phyloP scores from a whole-genome alignment of 176 grass and related monocot species.

The Otatea glauca region DNA sequence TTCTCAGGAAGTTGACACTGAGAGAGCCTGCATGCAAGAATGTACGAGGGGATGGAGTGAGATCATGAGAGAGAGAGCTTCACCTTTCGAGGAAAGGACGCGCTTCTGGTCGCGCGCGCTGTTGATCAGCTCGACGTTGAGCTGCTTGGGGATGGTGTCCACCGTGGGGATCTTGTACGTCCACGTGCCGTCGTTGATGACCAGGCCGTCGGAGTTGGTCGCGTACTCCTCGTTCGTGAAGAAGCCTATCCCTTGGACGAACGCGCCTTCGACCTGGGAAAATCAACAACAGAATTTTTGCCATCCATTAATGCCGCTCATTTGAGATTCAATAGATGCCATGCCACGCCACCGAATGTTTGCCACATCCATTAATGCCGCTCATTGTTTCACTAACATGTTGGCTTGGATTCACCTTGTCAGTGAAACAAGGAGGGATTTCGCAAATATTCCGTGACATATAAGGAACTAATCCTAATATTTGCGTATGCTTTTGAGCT shows the following conservation, averaged over 20 bases:
- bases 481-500: neutral
- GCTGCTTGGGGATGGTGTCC: slow-evolving; percentile 79
- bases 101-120: slow-evolving; percentile 63
- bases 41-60: neutral
- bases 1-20: neutral
- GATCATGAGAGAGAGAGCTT: neutral
- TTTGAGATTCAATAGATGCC: too few species aligned
- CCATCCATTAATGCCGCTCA: neutral
- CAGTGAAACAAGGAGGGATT: neutral
- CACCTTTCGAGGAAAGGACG: slow-evolving; percentile 87
- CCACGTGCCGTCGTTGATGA: slow-evolving; percentile 75
- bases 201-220: slow-evolving; percentile 72
- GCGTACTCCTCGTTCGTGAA: slow-evolving; percentile 74
- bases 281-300: neutral
- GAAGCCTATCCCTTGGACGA: slow-evolving; percentile 85
- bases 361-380: too few species aligned
- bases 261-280: slow-evolving; percentile 64
- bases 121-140: slow-evolving; percentile 77
- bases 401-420: neutral
- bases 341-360: too few species aligned
- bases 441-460: neutral
- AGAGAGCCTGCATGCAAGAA: neutral
- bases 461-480: neutral
- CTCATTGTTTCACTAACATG: too few species aligned
- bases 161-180: slow-evolving; percentile 86